A percentile compares a stretch with the other conserved stretches of the same genome.
These are phyloP conservation scores for Rhodotorula paludigena DNA, from an alignment of 768 basidiomycete species.

Conservation along the genomic window DNA sequence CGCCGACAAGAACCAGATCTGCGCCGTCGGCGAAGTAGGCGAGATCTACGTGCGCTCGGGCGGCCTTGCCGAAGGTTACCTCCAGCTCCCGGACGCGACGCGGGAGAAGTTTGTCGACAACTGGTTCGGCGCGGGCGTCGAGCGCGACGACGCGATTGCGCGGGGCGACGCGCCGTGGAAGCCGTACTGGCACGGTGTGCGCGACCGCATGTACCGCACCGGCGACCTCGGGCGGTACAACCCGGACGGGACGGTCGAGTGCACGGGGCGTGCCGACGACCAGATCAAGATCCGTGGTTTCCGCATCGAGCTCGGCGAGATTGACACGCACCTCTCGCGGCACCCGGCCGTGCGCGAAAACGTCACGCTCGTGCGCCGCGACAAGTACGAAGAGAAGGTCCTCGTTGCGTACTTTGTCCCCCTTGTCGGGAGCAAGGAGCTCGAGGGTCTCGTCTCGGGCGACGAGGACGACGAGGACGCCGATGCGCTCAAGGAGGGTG, in stretches of 20 bases:
- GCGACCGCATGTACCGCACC: constrained; percentile 95
- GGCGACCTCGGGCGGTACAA: constrained; percentile 94
- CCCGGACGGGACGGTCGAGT: constrained; percentile 88
- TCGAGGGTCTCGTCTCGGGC: constrained; percentile 61
- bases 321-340: constrained; percentile 89
- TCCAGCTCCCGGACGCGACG: constrained; percentile 68
- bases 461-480: constrained; percentile 49
- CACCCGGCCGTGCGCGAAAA: constrained; percentile 95
- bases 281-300: constrained; percentile 99
- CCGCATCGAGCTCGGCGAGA: constrained; percentile 95
- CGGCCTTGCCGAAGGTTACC: constrained; percentile 90
- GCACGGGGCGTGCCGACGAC: constrained; percentile 93
- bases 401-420: constrained; percentile 97
- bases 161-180: constrained; percentile 65
- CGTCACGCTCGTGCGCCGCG: constrained; percentile 88
- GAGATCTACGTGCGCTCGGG: constrained; percentile 98
- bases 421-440: constrained; percentile 57
- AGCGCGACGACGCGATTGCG: constrained; percentile 66
- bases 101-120: constrained; percentile 88
- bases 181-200: constrained; percentile 83
- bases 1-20: constrained; percentile 72
- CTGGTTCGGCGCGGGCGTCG: constrained; percentile 66
- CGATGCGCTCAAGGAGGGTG: not conserved
- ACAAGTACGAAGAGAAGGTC: constrained; percentile 99
- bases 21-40: constrained; percentile 92